Percentiles rank a stretch among this genome's conserved stretches.
These are phyloP conservation scores for Poa pratensis DNA, from an alignment of 176 grass and related monocot species.

Conservation along the genomic window DNA sequence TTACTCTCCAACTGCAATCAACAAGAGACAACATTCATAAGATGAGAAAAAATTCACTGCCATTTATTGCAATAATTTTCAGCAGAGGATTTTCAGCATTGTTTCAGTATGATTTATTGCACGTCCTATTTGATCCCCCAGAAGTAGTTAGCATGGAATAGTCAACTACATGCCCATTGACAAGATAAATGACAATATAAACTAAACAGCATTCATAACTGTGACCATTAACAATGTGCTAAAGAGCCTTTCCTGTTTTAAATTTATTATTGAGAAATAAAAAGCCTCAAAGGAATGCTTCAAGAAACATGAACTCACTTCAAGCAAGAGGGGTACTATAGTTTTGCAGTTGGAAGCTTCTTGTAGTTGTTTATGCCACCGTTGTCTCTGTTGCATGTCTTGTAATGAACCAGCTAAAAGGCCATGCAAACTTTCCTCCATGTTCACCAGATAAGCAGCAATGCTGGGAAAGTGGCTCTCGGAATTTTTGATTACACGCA, in stretches of 20 bases:
- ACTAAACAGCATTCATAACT: conserved; percentile 1
- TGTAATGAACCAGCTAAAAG: conserved; percentile 70
- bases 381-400: conserved; percentile 60
- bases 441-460: conserved; percentile 76
- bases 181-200: background rate
- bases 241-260: conserved; percentile 14
- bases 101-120: conserved; percentile 20
- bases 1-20: conserved; percentile 85
- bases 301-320: conserved; percentile 63
- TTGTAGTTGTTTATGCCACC: conserved; percentile 69
- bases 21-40: conserved; percentile 30
- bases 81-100: conserved; percentile 27
- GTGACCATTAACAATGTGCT: background rate
- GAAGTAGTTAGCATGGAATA: conserved; percentile 37
- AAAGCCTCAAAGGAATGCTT: conserved; percentile 35
- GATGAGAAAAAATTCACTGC: conserved; percentile 15
- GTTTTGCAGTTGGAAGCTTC: conserved; percentile 77
- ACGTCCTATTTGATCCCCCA: conserved; percentile 43
- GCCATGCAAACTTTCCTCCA: conserved; percentile 90
- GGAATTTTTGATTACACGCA: conserved; percentile 59
- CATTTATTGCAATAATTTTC: conserved; percentile 37
- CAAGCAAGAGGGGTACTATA: conserved; percentile 82
- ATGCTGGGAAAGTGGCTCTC: conserved; percentile 75
- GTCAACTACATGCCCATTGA: background rate
- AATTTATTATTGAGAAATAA: conserved; percentile 34